Base-by-base conservation (phyloP, 192 early-diverging fungal genomes). In the Backusella australiensis region DNA sequence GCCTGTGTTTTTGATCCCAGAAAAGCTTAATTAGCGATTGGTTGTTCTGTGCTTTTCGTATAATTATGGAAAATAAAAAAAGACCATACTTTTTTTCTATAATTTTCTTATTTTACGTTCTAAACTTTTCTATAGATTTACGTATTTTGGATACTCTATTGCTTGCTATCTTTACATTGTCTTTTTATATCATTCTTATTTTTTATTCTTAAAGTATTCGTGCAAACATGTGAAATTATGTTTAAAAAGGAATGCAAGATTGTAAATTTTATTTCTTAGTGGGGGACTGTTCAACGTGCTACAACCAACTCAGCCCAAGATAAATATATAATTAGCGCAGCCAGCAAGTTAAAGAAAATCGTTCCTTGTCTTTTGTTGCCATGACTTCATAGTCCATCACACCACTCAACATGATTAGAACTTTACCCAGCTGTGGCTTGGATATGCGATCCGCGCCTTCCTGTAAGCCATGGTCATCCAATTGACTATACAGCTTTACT, bases 371-470 rank as follows among this genome's bases (percentile, higher is more conserved):
- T 34, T 79, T 78, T 14, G 86, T 77, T 38, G 81, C 78, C 19
- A 84, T 66, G 12, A 88, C 81, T 7, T 78, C 86, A 80, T 91
- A 86, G 35, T 91, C 90, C 46, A 87, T 83, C 19, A 89, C 90
- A 14, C 90, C 90, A 67, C 86, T 78, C 38, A 78, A 1, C 38
- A 72, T 67, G 21, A 78, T 77, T 38, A 88, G 78, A 1, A 87
- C 73, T 11, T 83, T 86, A 7, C 83, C 83, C 59, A 81, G 66
- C 0, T 72, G 49, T 6, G 78, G 78, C 12, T 69, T 65, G 23
- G 69, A 29, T 17, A 49, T 38, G 8, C 63, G 34, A 2, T 82
- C 85, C 19, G 86, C 77, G 7, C 77, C 80, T 26, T 81, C 76
- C 14, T 75, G 74, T 41, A 78, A 73, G 19, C 83, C 85, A 9